phyloP scores from a whole-genome alignment of 805 yeast genomes.

The Wickerhamiella hasegawae region DNA sequence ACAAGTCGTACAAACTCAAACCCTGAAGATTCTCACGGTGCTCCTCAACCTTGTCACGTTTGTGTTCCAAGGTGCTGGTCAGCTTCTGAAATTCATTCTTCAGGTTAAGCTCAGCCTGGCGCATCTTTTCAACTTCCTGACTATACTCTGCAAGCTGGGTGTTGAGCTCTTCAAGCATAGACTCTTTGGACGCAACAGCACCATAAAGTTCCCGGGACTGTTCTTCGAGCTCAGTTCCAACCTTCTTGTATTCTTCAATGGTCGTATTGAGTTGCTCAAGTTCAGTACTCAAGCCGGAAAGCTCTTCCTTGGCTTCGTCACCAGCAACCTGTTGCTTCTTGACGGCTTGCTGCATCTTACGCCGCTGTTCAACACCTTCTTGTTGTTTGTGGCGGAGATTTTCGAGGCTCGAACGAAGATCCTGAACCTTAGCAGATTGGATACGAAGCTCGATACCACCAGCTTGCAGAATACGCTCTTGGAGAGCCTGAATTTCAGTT shows the following conservation, averaged over 20 bases:
- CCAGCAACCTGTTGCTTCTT: slow-evolving; percentile 37
- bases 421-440: slow-evolving; percentile 70
- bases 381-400: slow-evolving; percentile 40
- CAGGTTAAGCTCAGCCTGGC: not conserved
- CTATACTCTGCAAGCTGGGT: not conserved
- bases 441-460: slow-evolving; percentile 70
- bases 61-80: not conserved
- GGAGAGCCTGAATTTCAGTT: slow-evolving; percentile 39
- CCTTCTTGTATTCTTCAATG: not conserved
- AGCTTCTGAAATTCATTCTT: not conserved
- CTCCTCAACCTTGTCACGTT: not conserved
- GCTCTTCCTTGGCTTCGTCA: slow-evolving; percentile 32
- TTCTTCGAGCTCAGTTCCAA: slow-evolving; percentile 5
- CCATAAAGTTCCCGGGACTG: slow-evolving; percentile 23
- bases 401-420: slow-evolving; percentile 50
- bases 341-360: slow-evolving; percentile 49
- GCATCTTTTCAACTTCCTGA: not conserved
- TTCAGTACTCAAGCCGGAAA: slow-evolving; percentile 21
- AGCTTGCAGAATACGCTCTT: slow-evolving; percentile 67
- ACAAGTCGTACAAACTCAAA: not conserved
- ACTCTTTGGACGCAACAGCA: not conserved
- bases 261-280: not conserved
- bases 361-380: slow-evolving; percentile 36
- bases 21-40: not conserved
- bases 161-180: slow-evolving; percentile 6